Conservation (phyloP, 2,329 filamentous ascomycete species). For the Aspergillus sp. region DNA sequence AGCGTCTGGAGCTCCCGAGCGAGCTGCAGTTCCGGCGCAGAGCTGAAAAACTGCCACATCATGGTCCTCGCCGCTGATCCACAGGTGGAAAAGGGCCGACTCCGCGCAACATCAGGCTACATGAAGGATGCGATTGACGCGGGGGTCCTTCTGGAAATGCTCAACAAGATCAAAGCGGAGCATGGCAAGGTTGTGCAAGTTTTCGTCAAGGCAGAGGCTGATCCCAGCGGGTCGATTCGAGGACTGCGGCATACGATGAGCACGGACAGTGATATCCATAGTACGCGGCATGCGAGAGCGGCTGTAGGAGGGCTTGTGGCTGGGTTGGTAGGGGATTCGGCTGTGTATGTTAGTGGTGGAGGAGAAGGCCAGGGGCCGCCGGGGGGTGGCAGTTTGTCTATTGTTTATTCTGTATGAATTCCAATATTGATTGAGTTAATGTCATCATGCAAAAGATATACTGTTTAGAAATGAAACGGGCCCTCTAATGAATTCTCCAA, state of each 20-base stretch:
- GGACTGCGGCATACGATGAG: slow-evolving; percentile 7
- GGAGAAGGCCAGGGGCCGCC: slow-evolving; percentile 4
- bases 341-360: slow-evolving; percentile 5
- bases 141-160: not conserved
- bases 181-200: slow-evolving; percentile 3
- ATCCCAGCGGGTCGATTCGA: slow-evolving; percentile 1
- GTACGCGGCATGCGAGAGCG: slow-evolving; percentile 5
- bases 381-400: not conserved
- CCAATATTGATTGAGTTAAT: too few relatives aligned
- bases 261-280: slow-evolving; percentile 7
- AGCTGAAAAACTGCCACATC: slow-evolving; percentile 5
- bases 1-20: not conserved
- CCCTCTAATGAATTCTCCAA: too few relatives aligned
- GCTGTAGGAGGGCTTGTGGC: slow-evolving; percentile 6
- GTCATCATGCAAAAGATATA: too few relatives aligned
- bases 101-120: slow-evolving; percentile 3
- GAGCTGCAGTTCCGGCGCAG: slow-evolving; percentile 7
- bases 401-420: slow-evolving; percentile 6
- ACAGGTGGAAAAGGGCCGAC: not conserved
- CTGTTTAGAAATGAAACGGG: too few relatives aligned
- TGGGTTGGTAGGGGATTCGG: slow-evolving; percentile 5
- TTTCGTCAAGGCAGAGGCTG: slow-evolving; percentile 5
- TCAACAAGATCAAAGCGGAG: not conserved
- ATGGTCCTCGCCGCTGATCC: slow-evolving; percentile 5
- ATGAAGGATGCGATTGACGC: slow-evolving; percentile 10